Base-by-base conservation (phyloP, 2,329 filamentous ascomycete genomes). In the Teratosphaeria epicoccoides region DNA sequence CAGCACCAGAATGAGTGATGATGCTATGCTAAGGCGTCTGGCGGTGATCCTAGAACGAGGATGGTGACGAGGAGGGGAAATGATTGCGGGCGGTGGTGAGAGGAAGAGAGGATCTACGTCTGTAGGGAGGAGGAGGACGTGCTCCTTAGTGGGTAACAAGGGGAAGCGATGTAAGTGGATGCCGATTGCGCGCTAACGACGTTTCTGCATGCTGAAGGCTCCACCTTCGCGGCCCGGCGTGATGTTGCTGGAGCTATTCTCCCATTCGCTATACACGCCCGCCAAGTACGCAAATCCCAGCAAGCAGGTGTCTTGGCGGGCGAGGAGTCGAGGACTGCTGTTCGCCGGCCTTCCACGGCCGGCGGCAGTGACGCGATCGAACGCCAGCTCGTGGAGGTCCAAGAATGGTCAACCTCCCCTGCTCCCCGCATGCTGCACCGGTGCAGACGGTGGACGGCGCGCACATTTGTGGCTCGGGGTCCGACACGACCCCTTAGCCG, bases 1-100 rank as follows among this genome's bases (percentile, higher is more conserved):
- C 58, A 60, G 59, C 62, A 61, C 58, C 62, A 63, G 56, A 65
- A 63, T 55, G 63, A 64, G 58, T 63, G 63, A 58, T 62, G 61
- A 59, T 59, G 59, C 58, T 58, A 52, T 43, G 56, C 49, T 51
- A 48, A 46, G 53, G 54, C 44, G 29, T 48, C 22, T 25, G 49
- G 46, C 25, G 26, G 26, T 24, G 11, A 26, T 22, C 37, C 33
- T 23, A 43, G 26, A 47, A 45, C 47, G 23, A 45, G n/a, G 43
- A 53, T 17, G 43, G 43, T 33, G 24, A 37, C 24, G 40, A 49
- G 12, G 47, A 40, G 26, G 20, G 47, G 24, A 29, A 28, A 14
- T 33, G 51, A 37, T 29, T 12, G 22, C 33, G 43, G 52, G 24
- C 47, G 49, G 43, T 45, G 17, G 33, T 26, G 43, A 37, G 53